Conservation (phyloP, 352 stramenopile species). For the Phytophthora megakarya region DNA sequence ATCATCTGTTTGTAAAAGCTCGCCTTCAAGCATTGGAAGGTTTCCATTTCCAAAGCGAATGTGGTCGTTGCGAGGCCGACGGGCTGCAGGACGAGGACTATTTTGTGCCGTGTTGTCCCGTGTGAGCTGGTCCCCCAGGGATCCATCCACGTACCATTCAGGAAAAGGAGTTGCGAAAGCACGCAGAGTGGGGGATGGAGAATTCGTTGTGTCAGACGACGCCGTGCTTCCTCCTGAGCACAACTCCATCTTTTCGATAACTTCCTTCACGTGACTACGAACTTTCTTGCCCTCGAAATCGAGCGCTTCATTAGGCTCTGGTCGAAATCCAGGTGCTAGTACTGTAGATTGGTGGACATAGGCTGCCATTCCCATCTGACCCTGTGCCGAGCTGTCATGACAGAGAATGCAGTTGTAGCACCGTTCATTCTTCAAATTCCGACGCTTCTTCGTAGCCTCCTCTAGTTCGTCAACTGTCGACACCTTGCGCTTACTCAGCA, state of each 20-base stretch:
- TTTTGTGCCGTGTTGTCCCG: constrained; percentile 50
- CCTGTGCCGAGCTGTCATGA: constrained; percentile 76
- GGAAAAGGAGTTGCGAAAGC: constrained; percentile 64
- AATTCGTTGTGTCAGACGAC: constrained; percentile 42
- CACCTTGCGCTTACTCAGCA: constrained; percentile 56
- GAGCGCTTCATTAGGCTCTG: constrained; percentile 69
- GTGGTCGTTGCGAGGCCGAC: constrained; percentile 50
- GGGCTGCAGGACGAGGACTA: constrained; percentile 37
- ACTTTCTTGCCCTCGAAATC: constrained; percentile 52
- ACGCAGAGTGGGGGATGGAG: constrained; percentile 59
- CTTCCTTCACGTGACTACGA: constrained; percentile 60
- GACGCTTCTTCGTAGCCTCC: constrained; percentile 49
- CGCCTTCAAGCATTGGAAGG: constrained; percentile 59
- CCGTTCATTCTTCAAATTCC: constrained; percentile 46
- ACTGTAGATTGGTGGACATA: constrained; percentile 90
- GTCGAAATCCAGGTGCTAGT: constrained; percentile 74
- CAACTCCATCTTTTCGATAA: constrained; percentile 89
- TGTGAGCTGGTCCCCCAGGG: constrained; percentile 53
- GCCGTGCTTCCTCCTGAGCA: constrained; percentile 61
- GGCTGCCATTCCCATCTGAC: constrained; percentile 85
- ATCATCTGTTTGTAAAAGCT: constrained; percentile 68
- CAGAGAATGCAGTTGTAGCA: constrained; percentile 85
- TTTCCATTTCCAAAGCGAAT: constrained; percentile 46
- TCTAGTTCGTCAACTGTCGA: constrained; percentile 36
- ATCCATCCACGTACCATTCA: constrained; percentile 71